A percentile compares a stretch with the other conserved stretches of the same genome.
Evolutionary conservation across 352 stramenopile genomes (phyloP).

Genomic region (Pythium dissimile): DNA sequence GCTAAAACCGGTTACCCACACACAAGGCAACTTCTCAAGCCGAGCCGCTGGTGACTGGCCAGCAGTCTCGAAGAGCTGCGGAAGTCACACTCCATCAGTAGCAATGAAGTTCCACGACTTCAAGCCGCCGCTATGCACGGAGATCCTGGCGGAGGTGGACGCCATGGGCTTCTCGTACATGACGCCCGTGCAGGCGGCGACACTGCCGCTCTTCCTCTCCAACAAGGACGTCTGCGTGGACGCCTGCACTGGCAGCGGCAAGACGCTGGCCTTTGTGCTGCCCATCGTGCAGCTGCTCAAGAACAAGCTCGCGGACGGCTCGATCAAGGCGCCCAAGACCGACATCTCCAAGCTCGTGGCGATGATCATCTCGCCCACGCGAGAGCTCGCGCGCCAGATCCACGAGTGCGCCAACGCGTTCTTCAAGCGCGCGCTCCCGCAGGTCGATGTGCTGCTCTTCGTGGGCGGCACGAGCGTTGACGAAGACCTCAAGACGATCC

Average conservation of each 20-base stretch:
- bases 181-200: constrained; percentile 91
- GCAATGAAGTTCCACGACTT: constrained; percentile 83
- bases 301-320: constrained; percentile 53
- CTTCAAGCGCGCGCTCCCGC: constrained; percentile 49
- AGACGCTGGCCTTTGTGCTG: constrained; percentile 94
- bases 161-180: constrained; percentile 85
- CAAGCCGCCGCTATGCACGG: constrained; percentile 66
- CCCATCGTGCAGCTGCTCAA: constrained; percentile 92
- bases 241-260: constrained; percentile 93
- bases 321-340: constrained; percentile 49
- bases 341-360: constrained; percentile 69
- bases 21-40: background rate
- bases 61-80: no score
- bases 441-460: constrained; percentile 85
- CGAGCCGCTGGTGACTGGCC: constrained; percentile 1
- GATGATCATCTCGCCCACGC: constrained; percentile 87
- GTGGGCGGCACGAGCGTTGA: constrained; percentile 88
- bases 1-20: constrained; percentile 11
- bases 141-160: constrained; percentile 69
- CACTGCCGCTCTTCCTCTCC: constrained; percentile 90
- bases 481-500: constrained; percentile 75
- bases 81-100: background rate
- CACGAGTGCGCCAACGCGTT: constrained; percentile 69
- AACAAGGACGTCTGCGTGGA: constrained; percentile 95
- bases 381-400: constrained; percentile 87